Conservation (phyloP, 441 rosid species). For the Pelargonium australe region DNA sequence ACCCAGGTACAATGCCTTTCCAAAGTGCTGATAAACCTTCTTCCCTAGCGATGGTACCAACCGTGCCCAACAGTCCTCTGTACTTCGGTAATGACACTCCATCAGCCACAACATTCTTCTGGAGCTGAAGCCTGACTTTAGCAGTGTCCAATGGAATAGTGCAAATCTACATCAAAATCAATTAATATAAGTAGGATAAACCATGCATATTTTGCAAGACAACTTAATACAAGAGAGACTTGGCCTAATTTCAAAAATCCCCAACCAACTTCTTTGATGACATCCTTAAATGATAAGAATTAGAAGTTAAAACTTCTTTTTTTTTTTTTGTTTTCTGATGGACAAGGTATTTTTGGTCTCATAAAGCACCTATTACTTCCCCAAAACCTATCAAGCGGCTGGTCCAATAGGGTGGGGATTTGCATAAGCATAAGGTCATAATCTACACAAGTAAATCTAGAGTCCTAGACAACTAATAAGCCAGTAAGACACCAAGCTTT, state of each 20-base stretch:
- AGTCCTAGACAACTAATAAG: too few species aligned
- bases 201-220: neutral
- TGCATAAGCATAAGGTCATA: too few species aligned
- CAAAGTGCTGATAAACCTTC: constrained; percentile 85
- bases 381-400: neutral
- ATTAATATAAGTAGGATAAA: constrained; percentile 7
- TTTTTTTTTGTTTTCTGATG: neutral
- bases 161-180: constrained; percentile 47
- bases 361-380: neutral
- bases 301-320: neutral
- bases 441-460: too few species aligned
- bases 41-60: constrained; percentile 86
- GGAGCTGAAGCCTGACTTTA: constrained; percentile 98
- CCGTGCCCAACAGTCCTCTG: constrained; percentile 89
- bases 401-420: neutral
- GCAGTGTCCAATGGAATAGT: constrained; percentile 99
- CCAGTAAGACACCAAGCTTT: neutral
- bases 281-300: neutral
- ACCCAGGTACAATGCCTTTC: constrained; percentile 96
- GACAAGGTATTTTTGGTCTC: neutral
- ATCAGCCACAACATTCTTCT: constrained; percentile 68
- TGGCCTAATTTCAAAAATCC: neutral
- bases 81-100: constrained; percentile 58
- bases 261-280: neutral
- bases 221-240: constrained; percentile 5